Evolutionary conservation across 805 yeast genomes (phyloP), one percentile per base, ranked within the genome.

Genomic region (Candida ipomoeae): DNA sequence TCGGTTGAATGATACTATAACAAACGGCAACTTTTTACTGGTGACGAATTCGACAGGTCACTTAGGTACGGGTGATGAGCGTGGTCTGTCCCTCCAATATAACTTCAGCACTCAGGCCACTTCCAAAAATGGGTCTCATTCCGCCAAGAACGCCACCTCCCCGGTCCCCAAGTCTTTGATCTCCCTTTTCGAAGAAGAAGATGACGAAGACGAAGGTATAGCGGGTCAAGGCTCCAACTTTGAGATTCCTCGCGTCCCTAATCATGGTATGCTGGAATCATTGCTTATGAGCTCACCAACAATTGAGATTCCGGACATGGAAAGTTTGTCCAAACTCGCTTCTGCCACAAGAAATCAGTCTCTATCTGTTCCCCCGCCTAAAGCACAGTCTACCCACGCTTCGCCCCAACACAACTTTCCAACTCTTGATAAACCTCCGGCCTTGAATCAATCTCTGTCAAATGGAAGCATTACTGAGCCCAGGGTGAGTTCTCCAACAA

Each of bases 231-330:
- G 35, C 18, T 34, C 49, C 14, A 44, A 41, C 21, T 51, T 49
- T 31, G 56, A 53, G 10, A 38, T 49, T 13, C 52, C 58, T 3
- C 56, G 52, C 32, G 44, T 52, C 18, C 56, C 58, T 5, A 46
- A 40, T 17, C 44, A 48, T 18, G 40, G 55, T 15, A 46, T 38
- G 6, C 51, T 52, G 5, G 55, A 48, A 5, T 38, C 49, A 21
- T 48, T 48, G 17, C 40, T 40, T 10, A 29, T 54, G 15, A 76
- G 80, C 8, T 79, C 86, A 0, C 85, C 89, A 1, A 74, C 85
- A 2, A 79, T 78, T 29, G 91, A 85, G 62, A 87, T 86, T 39
- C 92, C 92, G 4, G 82, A 77, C 54, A 81, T 84, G 78, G 84
- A 80, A 45, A 66, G 67, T 32, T 48, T 71, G 40, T 62, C 68